phyloP scores from a whole-genome alignment of 768 basidiomycete species.

The Lactarius evosmus region DNA sequence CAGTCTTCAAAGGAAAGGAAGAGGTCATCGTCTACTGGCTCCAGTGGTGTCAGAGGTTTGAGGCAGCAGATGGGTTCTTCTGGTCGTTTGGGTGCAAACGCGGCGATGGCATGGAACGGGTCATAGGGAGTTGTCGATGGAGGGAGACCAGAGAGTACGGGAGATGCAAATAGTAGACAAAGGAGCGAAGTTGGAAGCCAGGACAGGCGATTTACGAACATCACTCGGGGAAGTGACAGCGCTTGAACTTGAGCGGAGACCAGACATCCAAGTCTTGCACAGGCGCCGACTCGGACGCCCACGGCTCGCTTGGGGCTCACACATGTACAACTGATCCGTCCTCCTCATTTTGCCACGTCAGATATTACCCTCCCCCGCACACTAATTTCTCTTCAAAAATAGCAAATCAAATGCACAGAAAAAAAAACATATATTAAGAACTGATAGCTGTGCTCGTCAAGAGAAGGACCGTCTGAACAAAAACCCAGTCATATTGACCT shows the following conservation, averaged over 20 bases:
- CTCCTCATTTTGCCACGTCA: slow-evolving; percentile 6
- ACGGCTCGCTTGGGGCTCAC: background rate
- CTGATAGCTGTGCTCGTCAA: slow-evolving; percentile 4
- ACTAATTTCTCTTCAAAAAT: background rate
- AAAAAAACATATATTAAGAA: slow-evolving; percentile 15
- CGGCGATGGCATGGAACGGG: slow-evolving; percentile 56
- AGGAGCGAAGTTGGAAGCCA: slow-evolving; percentile 10
- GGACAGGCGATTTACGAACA: slow-evolving; percentile 13
- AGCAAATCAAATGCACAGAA: background rate
- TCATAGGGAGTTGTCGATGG: slow-evolving; percentile 47
- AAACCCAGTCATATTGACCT: slow-evolving; percentile 3
- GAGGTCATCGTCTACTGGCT: slow-evolving; percentile 54
- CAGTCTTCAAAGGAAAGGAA: slow-evolving; percentile 86
- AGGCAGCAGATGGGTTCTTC: slow-evolving; percentile 68
- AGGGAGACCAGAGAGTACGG: slow-evolving; percentile 37
- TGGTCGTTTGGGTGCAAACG: slow-evolving; percentile 46
- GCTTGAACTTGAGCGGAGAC: background rate
- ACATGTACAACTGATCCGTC: too few species aligned
- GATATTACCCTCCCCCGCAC: background rate
- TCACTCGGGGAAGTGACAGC: background rate
- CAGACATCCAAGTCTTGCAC: background rate
- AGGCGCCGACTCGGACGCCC: background rate
- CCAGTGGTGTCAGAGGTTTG: slow-evolving; percentile 44
- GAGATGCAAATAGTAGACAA: slow-evolving; percentile 29
- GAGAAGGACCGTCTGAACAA: slow-evolving; percentile 1